A percentile compares a stretch with the other conserved stretches of the same genome.
Evolutionary conservation across 78 protist species (phyloP).

Genomic region (Abeoforma whisleri): DNA sequence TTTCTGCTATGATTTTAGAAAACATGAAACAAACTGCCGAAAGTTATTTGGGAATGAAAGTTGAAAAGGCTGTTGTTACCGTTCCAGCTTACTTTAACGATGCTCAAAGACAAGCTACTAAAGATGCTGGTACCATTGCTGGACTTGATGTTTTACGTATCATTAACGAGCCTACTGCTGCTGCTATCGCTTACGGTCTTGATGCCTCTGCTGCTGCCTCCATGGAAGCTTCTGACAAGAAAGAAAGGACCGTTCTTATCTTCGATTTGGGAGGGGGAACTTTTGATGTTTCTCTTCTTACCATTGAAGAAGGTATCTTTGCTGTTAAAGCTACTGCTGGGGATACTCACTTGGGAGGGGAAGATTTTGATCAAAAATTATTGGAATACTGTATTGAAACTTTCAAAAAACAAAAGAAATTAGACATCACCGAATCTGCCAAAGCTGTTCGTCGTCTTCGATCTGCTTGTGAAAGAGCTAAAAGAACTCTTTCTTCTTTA

Average conservation of each 20-base stretch:
- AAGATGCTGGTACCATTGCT: slow-evolving; percentile 62
- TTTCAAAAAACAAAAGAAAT: slow-evolving; percentile 70
- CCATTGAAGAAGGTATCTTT: slow-evolving; percentile 89
- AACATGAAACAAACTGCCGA: slow-evolving; percentile 87
- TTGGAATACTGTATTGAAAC: slow-evolving; percentile 69
- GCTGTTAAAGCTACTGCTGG: slow-evolving; percentile 93
- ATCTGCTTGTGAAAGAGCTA: slow-evolving; percentile 85
- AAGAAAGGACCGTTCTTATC: slow-evolving; percentile 78
- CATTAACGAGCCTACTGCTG: slow-evolving; percentile 96
- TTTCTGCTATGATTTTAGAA: slow-evolving; percentile 90
- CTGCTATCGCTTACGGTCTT: slow-evolving; percentile 88
- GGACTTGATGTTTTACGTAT: slow-evolving; percentile 82
- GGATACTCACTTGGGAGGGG: slow-evolving; percentile 43
- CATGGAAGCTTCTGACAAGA: neutral
- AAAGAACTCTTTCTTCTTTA: slow-evolving; percentile 57
- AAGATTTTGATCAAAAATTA: slow-evolving; percentile 61
- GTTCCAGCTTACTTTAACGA: slow-evolving; percentile 96
- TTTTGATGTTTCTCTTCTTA: slow-evolving; percentile 92
- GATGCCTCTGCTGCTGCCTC: slow-evolving; percentile 87
- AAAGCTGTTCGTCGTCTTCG: slow-evolving; percentile 74
- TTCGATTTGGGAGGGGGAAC: slow-evolving; percentile 74
- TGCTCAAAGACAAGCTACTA: slow-evolving; percentile 62
- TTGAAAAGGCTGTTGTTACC: slow-evolving; percentile 85
- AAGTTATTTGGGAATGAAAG: slow-evolving; percentile 76
- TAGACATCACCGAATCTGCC: slow-evolving; percentile 55